Evolutionary conservation across 306 rosid genomes (phyloP).

Genomic region (Prunus padus): DNA sequence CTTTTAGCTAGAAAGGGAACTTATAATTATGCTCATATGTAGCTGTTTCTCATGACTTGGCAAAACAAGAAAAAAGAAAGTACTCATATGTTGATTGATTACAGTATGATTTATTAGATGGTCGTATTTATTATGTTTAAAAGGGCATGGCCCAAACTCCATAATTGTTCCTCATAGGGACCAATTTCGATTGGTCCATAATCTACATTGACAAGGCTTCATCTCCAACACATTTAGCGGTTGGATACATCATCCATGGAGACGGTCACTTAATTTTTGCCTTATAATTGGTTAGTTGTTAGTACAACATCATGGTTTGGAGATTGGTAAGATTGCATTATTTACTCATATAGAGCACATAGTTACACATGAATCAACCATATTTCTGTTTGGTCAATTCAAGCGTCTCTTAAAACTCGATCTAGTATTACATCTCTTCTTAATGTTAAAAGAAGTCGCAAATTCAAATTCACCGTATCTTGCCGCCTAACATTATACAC

Average conservation of each 20-base stretch:
- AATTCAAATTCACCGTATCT: too few relatives aligned
- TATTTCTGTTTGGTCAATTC: not conserved
- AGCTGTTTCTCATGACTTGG: not conserved
- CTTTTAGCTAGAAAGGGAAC: not conserved
- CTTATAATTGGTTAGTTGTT: not conserved
- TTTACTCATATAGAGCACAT: not conserved
- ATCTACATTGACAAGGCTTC: not conserved
- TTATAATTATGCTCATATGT: not conserved
- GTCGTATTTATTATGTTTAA: not conserved
- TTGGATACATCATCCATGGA: not conserved
- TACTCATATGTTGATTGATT: not conserved
- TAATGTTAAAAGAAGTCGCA: too few relatives aligned
- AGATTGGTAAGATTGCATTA: not conserved
- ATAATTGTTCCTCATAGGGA: not conserved
- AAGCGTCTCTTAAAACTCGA: not conserved
- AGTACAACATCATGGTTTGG: not conserved
- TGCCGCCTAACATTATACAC: not conserved
- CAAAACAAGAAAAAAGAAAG: not conserved
- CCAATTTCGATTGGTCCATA: constrained; percentile 1
- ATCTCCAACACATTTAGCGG: not conserved
- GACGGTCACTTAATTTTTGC: not conserved
- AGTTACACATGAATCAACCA: not conserved
- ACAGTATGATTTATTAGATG: not conserved
- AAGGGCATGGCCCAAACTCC: constrained; percentile 15
- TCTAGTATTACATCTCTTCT: too few relatives aligned